These are phyloP conservation scores for Didymella exigua DNA, from an alignment of 2,329 filamentous ascomycete species.

Conservation along the genomic window DNA sequence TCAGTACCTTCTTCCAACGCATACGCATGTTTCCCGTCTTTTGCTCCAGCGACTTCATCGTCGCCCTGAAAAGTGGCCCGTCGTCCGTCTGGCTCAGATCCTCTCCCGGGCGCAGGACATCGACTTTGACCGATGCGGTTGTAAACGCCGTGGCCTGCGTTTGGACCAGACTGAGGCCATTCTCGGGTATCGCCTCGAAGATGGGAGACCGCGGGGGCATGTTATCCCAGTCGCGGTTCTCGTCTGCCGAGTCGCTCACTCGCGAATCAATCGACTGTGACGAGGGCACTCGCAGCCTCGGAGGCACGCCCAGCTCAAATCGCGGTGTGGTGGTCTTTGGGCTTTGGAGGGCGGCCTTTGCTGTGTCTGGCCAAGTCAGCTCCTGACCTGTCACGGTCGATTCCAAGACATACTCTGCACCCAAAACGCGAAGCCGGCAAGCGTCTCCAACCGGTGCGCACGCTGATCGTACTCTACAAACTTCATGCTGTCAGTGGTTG, in stretches of 20 bases:
- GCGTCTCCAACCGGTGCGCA: constrained; percentile 83
- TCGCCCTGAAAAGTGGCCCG: constrained; percentile 92
- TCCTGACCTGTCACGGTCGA: neutral
- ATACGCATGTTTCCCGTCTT: constrained; percentile 93
- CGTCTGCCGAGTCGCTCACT: constrained; percentile 72
- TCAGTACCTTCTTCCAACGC: constrained; percentile 95
- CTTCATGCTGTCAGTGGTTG: constrained; percentile 52
- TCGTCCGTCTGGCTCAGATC: constrained; percentile 83
- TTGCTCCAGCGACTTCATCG: constrained; percentile 93
- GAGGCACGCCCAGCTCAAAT: constrained; percentile 74
- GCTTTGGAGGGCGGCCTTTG: constrained; percentile 46
- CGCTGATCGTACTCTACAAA: constrained; percentile 97
- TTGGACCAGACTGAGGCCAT: constrained; percentile 52
- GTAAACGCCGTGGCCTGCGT: constrained; percentile 48
- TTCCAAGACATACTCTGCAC: constrained; percentile 70
- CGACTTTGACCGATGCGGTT: constrained; percentile 69
- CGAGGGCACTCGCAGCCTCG: constrained; percentile 82
- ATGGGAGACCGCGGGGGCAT: constrained; percentile 54
- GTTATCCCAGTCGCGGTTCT: constrained; percentile 49
- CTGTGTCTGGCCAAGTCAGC: constrained; percentile 42
- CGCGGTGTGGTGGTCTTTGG: constrained; percentile 64
- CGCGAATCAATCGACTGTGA: constrained; percentile 78
- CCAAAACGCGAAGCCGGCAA: constrained; percentile 95
- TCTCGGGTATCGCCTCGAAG: constrained; percentile 56
- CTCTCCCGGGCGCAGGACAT: constrained; percentile 85